Conservation (phyloP, 495 filamentous ascomycete species). For the Daldinia loculata region DNA sequence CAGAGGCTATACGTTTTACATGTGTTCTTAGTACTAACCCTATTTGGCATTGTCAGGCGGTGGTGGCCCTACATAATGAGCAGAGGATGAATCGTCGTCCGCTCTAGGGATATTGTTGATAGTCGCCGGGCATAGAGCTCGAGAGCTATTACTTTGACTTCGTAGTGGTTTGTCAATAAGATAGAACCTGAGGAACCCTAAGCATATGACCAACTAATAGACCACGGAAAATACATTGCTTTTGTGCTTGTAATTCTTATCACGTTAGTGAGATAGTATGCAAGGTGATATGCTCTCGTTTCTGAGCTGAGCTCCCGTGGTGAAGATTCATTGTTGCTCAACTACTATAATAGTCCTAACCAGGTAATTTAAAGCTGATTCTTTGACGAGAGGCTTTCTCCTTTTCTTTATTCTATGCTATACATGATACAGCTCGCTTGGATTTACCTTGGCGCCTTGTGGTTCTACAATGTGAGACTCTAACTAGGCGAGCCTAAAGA, state of each 20-base stretch:
- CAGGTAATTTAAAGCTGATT: background rate
- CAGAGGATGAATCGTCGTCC: background rate
- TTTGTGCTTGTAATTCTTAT: slow-evolving; percentile 7
- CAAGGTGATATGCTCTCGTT: background rate
- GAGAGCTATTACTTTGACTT: slow-evolving; percentile 17
- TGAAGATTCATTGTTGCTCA: background rate
- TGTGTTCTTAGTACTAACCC: slow-evolving; percentile 10
- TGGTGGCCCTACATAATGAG: slow-evolving; percentile 1
- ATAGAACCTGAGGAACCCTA: slow-evolving; percentile 11
- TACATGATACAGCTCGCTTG: background rate
- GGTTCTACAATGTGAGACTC: background rate
- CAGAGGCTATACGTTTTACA: slow-evolving; percentile 13
- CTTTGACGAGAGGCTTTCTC: too few species aligned
- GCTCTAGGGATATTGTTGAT: background rate
- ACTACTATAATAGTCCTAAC: background rate
- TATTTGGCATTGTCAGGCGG: slow-evolving; percentile 9
- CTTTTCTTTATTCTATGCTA: background rate
- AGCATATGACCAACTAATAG: slow-evolving; percentile 17
- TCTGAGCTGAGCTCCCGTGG: background rate
- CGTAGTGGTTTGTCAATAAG: slow-evolving; percentile 1
- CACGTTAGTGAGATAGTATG: background rate
- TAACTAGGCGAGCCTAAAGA: background rate
- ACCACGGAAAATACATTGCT: slow-evolving; percentile 31
- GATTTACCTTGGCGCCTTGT: background rate
- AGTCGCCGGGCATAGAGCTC: slow-evolving; percentile 3